A percentile compares a stretch with the other conserved stretches of the same genome.
Evolutionary conservation across 2,329 filamentous ascomycete genomes (phyloP).

Genomic region (Gyromitra esculenta): DNA sequence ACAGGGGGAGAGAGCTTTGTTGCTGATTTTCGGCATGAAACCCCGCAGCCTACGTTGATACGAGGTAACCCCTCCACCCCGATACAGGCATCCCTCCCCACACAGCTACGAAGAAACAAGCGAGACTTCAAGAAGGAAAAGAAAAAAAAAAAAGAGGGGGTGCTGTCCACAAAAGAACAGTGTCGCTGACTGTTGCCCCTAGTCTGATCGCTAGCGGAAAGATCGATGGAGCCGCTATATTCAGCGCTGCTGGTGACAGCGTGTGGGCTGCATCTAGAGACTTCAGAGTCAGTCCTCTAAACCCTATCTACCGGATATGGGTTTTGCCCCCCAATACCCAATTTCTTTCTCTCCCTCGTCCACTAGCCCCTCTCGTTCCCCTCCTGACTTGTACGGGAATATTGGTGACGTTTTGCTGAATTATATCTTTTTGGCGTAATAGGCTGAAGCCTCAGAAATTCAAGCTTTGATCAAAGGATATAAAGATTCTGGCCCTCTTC

Average conservation of each 20-base stretch:
- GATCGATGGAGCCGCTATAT: conserved; percentile 84
- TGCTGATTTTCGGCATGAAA: conserved; percentile 37
- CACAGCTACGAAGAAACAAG: conserved; percentile 7
- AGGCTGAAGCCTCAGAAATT: conserved; percentile 67
- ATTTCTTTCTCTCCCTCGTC: background rate
- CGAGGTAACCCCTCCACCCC: conserved; percentile 24
- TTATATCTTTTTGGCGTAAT: background rate
- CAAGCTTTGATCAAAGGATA: conserved; percentile 69
- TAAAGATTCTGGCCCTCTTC: conserved; percentile 57
- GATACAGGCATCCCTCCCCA: background rate
- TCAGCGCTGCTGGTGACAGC: conserved; percentile 81
- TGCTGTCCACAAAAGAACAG: background rate
- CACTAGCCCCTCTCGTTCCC: background rate
- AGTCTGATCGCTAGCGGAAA: conserved; percentile 83
- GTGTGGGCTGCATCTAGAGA: conserved; percentile 76
- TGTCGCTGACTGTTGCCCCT: conserved; percentile 11
- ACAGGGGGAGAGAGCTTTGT: conserved; percentile 55
- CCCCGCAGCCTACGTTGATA: conserved; percentile 49
- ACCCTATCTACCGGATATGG: background rate
- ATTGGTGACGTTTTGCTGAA: conserved; percentile 4
- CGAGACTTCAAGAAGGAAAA: background rate
- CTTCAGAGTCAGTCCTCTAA: conserved; percentile 72
- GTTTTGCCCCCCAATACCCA: background rate
- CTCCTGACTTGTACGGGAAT: conserved; percentile 1
- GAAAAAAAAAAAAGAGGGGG: background rate